Evolutionary conservation across 495 filamentous ascomycete genomes (phyloP).

Genomic region (Aspergillus cristatus): DNA sequence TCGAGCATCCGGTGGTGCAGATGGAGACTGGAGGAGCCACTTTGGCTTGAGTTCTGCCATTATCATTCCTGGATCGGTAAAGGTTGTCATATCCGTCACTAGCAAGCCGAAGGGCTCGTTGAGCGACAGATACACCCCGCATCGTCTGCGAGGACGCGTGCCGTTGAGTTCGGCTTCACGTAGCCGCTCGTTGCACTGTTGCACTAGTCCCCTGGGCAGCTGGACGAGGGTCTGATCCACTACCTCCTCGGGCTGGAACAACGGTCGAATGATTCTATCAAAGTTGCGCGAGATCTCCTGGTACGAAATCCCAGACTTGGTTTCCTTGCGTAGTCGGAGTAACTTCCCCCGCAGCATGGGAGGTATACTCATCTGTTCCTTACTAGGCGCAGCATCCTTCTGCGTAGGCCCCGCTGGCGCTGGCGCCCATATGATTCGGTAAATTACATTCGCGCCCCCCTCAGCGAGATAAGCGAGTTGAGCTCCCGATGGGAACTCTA

Average conservation of each 20-base stretch:
- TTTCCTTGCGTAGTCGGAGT: slow-evolving; percentile 58
- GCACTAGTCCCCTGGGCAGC: slow-evolving; percentile 37
- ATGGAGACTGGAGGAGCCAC: slow-evolving; percentile 80
- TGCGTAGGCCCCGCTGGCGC: slow-evolving; percentile 4
- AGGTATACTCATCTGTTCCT: slow-evolving; percentile 13
- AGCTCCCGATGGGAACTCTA: slow-evolving; percentile 33
- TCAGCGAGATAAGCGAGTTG: slow-evolving; percentile 50
- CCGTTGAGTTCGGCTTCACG: slow-evolving; percentile 20
- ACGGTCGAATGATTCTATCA: slow-evolving; percentile 44
- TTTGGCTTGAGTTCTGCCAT: slow-evolving; percentile 87
- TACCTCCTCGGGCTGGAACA: slow-evolving; percentile 48
- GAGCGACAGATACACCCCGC: slow-evolving; percentile 49
- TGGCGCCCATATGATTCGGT: slow-evolving; percentile 37
- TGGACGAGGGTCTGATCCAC: slow-evolving; percentile 50
- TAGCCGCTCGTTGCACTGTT: slow-evolving; percentile 45
- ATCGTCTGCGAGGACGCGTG: slow-evolving; percentile 35
- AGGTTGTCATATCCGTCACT: slow-evolving; percentile 69
- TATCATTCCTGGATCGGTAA: slow-evolving; percentile 29
- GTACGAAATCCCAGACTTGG: slow-evolving; percentile 44
- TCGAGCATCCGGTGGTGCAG: slow-evolving; percentile 52
- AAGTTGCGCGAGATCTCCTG: slow-evolving; percentile 49
- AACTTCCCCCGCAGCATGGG: slow-evolving; percentile 38
- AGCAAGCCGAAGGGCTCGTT: slow-evolving; percentile 57
- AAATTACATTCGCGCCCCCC: slow-evolving; percentile 66
- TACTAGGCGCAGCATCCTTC: slow-evolving; percentile 1